These are phyloP conservation scores for Astrephomene gubernaculifera DNA, from an alignment of 139 green algal species.

Conservation along the genomic window DNA sequence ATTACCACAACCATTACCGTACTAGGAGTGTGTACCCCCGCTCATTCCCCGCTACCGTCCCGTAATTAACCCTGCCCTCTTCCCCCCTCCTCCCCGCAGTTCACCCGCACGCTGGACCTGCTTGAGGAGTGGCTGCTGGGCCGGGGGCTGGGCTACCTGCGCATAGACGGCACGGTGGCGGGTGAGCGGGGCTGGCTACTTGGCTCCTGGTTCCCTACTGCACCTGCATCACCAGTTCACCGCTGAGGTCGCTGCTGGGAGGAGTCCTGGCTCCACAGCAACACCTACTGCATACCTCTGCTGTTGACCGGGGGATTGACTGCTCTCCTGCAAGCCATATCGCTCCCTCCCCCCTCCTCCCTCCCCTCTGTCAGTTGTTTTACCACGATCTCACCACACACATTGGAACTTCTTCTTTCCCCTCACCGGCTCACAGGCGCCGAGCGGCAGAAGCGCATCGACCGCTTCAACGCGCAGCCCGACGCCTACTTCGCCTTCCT, in stretches of 20 bases:
- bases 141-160: constrained; percentile 59
- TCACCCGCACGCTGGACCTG: constrained; percentile 79
- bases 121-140: constrained; percentile 77
- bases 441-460: constrained; percentile 80
- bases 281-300: too few species aligned
- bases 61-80: constrained; percentile 45
- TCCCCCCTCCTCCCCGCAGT: constrained; percentile 50
- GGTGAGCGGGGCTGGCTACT: constrained; percentile 38
- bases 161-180: constrained; percentile 74
- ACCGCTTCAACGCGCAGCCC: constrained; percentile 77
- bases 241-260: too few species aligned
- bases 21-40: too few species aligned
- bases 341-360: not conserved
- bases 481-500: constrained; percentile 95
- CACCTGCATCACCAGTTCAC: too few species aligned
- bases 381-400: not conserved
- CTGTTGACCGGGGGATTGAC: too few species aligned
- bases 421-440: constrained; percentile 29
- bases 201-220: too few species aligned
- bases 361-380: too few species aligned
- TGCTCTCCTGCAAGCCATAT: too few species aligned
- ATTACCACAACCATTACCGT: too few species aligned
- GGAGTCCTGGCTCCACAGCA: too few species aligned
- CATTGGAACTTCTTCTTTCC: too few species aligned
- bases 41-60: too few species aligned